Percentiles rank a stretch among this genome's conserved stretches.
Evolutionary conservation across 2,329 filamentous ascomycete species (phyloP).

Genomic region (Botrytis hyacinthi): DNA sequence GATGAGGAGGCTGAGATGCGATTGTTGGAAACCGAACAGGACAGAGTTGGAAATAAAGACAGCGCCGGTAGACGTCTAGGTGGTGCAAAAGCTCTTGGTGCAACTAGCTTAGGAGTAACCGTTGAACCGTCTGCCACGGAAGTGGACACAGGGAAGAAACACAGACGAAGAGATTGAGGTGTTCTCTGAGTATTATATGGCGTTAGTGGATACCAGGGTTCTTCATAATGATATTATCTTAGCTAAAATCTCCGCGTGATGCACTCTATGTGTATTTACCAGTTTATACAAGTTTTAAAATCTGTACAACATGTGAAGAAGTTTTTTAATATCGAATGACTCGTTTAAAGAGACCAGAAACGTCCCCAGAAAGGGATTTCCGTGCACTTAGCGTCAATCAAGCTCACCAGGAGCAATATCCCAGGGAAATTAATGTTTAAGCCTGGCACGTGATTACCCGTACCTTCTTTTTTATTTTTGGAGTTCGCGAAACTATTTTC

Average conservation of each 20-base stretch:
- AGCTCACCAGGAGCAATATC: not conserved
- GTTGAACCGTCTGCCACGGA: conserved; percentile 29
- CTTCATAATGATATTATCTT: conserved; percentile 17
- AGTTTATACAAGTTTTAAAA: not conserved
- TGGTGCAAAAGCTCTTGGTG: conserved; percentile 35
- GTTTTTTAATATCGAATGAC: not conserved
- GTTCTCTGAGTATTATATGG: not conserved
- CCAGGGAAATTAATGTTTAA: not conserved
- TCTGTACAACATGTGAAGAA: not conserved
- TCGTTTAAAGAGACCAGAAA: not conserved
- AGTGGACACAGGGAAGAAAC: conserved; percentile 16
- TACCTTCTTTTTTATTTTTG: conserved; percentile 1
- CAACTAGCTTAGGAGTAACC: conserved; percentile 36
- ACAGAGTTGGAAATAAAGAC: conserved; percentile 41
- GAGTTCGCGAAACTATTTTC: conserved; percentile 11
- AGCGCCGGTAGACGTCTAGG: conserved; percentile 43
- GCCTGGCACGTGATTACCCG: conserved; percentile 5
- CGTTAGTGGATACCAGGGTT: conserved; percentile 21
- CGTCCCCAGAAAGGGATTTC: no score
- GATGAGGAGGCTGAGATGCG: conserved; percentile 62
- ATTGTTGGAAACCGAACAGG: conserved; percentile 54
- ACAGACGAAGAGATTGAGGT: conserved; percentile 17
- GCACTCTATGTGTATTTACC: not conserved
- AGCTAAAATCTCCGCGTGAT: not conserved
- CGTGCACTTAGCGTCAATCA: not conserved